A percentile compares a stretch with the other conserved stretches of the same genome.
Conservation (phyloP, 1,284 basidiomycete genomes). For the Omphalotus olearius region DNA sequence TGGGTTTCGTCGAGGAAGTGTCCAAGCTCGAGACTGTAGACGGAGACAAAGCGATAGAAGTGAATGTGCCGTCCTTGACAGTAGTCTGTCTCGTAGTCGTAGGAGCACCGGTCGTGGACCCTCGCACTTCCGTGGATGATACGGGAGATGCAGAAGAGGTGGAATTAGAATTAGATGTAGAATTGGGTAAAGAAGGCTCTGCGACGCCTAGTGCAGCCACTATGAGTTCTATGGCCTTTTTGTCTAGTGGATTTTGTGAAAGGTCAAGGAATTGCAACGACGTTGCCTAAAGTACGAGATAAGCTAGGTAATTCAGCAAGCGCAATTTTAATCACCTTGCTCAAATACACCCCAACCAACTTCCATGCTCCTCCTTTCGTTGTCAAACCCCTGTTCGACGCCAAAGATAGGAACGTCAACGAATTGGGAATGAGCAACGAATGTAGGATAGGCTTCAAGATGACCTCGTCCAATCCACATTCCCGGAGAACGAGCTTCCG, state of each 20-base stretch:
- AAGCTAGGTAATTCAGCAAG: neutral
- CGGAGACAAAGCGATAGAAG: too few species aligned
- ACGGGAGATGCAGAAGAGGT: neutral
- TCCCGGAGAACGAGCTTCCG: conserved; percentile 79
- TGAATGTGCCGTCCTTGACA: too few species aligned
- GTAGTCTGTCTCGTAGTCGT: too few species aligned
- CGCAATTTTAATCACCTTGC: conserved; percentile 45
- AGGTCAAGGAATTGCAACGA: conserved; percentile 75
- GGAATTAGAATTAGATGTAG: neutral
- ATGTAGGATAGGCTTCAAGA: conserved; percentile 87
- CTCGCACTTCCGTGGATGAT: too few species aligned
- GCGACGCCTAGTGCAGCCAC: conserved; percentile 56
- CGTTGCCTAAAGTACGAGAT: conserved; percentile 9
- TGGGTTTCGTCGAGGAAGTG: too few species aligned
- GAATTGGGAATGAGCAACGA: conserved; percentile 83
- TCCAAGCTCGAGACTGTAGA: too few species aligned
- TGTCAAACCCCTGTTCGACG: conserved; percentile 63
- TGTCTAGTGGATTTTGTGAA: conserved; percentile 85
- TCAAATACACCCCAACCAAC: conserved; percentile 76
- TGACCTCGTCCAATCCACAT: conserved; percentile 76
- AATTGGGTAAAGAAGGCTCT: conserved; percentile 12
- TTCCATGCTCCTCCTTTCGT: conserved; percentile 19
- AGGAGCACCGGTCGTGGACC: too few species aligned
- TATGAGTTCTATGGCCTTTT: conserved; percentile 79
- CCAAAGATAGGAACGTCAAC: conserved; percentile 81